Conservation (phyloP, 768 basidiomycete genomes). For the Kwoniella dendrophila region DNA sequence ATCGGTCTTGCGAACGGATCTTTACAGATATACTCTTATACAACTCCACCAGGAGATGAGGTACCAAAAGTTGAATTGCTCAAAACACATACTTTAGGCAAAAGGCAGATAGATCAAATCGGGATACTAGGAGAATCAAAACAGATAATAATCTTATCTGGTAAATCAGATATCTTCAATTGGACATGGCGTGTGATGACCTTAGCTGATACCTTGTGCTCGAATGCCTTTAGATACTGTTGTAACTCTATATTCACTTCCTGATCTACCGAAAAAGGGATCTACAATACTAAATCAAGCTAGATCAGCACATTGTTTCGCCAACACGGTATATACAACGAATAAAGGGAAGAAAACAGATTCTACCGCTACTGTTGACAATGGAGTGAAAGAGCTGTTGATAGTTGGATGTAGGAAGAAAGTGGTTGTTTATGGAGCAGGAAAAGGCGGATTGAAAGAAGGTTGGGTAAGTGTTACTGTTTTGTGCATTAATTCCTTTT, state of each 20-base stretch:
- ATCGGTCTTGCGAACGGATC: constrained; percentile 54
- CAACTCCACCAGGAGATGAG: constrained; percentile 16
- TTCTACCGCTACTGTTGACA: constrained; percentile 28
- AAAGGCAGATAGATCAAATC: constrained; percentile 77
- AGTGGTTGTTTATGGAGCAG: constrained; percentile 82
- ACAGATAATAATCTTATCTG: constrained; percentile 79
- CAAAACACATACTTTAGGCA: constrained; percentile 22
- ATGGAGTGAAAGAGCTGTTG: constrained; percentile 64
- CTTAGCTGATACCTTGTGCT: background rate
- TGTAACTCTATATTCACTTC: constrained; percentile 75
- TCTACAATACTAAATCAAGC: constrained; percentile 70
- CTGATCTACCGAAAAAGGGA: constrained; percentile 66
- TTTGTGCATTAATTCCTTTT: constrained; percentile 59
- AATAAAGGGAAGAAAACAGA: constrained; percentile 37
- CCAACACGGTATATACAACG: constrained; percentile 63
- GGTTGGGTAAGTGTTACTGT: constrained; percentile 76
- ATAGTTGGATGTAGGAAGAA: constrained; percentile 83
- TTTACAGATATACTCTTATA: constrained; percentile 48
- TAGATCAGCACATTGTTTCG: constrained; percentile 81
- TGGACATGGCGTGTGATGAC: background rate
- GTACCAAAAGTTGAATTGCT: constrained; percentile 26
- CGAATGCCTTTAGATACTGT: constrained; percentile 71
- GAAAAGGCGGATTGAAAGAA: constrained; percentile 66
- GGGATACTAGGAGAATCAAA: constrained; percentile 83
- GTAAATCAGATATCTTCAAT: constrained; percentile 58